Percentiles rank a stretch among this genome's conserved stretches.
Conservation (phyloP, 1,139 yeast species). For the Diutina sp. region DNA sequence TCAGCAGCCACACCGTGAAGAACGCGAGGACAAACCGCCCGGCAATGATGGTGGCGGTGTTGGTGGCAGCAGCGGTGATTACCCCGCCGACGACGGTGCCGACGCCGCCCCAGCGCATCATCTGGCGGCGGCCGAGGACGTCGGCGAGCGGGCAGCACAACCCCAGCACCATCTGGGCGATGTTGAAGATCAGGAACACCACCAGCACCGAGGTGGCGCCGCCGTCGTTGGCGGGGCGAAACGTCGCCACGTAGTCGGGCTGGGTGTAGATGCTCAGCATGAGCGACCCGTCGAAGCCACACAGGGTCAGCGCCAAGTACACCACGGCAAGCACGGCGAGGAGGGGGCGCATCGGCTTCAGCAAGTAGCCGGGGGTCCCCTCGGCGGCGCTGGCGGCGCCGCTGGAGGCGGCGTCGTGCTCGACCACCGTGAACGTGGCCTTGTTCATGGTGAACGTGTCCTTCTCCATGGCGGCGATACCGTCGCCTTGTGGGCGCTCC, state of each 20-base stretch:
- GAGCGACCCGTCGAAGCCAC: conserved; percentile 13
- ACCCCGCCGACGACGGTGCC: not conserved
- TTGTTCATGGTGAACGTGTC: not conserved
- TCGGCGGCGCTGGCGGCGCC: not conserved
- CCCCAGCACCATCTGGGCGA: conserved; percentile 10
- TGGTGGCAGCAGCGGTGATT: not conserved
- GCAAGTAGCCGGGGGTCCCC: not conserved
- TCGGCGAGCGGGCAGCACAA: conserved; percentile 4
- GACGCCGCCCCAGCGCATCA: not conserved
- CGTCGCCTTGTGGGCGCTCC: not conserved
- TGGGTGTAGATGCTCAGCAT: conserved; percentile 9
- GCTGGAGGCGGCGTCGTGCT: not conserved
- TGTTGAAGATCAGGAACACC: conserved; percentile 11
- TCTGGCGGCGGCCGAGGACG: not conserved
- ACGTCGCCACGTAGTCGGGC: conserved; percentile 8
- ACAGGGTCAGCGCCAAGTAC: conserved; percentile 8
- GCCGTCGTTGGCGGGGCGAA: conserved; percentile 9
- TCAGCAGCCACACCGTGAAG: not conserved
- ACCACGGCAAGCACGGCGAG: conserved; percentile 6
- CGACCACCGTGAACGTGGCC: not conserved
- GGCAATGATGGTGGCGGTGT: not conserved
- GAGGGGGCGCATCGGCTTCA: conserved; percentile 4
- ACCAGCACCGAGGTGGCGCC: conserved; percentile 8
- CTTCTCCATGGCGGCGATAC: not conserved
- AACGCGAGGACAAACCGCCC: not conserved